Evolutionary conservation across 345 rosid species (phyloP).

Genomic region (Populus euphratica): DNA sequence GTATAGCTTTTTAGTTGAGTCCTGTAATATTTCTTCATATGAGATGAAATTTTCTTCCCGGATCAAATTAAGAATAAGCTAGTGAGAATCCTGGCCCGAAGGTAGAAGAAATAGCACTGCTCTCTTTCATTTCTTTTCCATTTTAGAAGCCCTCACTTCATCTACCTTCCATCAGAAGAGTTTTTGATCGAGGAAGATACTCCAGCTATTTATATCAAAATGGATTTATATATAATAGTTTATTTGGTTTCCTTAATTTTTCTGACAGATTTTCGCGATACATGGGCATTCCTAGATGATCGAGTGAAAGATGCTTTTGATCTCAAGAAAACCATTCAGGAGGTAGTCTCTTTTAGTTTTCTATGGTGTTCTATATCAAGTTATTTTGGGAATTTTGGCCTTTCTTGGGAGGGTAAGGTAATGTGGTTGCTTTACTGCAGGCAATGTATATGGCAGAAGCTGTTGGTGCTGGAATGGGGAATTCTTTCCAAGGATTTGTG

Average conservation of each 20-base stretch:
- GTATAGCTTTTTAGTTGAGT: too few relatives aligned
- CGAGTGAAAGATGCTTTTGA: conserved; percentile 90
- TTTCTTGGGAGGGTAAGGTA: background rate
- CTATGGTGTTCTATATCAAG: background rate
- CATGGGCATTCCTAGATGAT: conserved; percentile 77
- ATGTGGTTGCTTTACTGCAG: conserved; percentile 38
- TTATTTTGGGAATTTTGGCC: background rate
- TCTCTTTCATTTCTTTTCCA: background rate
- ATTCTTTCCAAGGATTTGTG: conserved; percentile 73
- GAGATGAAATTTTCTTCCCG: background rate
- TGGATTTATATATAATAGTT: background rate
- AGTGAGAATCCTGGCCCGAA: background rate
- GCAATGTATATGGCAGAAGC: conserved; percentile 86
- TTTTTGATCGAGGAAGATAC: background rate
- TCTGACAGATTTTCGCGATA: conserved; percentile 58
- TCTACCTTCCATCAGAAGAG: background rate
- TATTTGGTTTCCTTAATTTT: background rate
- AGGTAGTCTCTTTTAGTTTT: conserved; percentile 45
- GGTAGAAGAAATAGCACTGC: background rate
- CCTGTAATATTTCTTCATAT: too few relatives aligned
- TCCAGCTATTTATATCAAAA: conserved; percentile 10
- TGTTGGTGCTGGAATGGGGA: conserved; percentile 83
- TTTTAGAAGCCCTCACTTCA: background rate
- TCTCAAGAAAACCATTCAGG: conserved; percentile 76
- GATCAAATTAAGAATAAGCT: background rate